Evolutionary conservation across 306 rosid genomes (phyloP), one percentile per base, ranked within the genome.

Genomic region (Rosa multiflora): DNA sequence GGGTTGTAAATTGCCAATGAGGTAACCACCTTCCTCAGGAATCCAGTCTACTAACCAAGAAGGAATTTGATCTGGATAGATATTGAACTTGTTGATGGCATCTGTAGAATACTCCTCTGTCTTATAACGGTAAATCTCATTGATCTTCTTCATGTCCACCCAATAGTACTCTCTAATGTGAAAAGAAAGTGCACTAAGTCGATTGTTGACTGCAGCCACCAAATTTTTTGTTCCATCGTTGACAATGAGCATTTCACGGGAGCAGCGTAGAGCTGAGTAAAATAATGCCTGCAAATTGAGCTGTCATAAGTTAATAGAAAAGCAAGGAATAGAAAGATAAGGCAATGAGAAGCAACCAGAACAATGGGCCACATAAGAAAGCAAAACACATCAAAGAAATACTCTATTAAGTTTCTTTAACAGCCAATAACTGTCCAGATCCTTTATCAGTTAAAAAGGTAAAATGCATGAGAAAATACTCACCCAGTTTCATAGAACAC

Each of bases 11-110:
- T 94, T 94, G 55, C 98, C 98, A 58, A 92, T 91, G 82, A 94
- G 88, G 82, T 92, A 94, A 73, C 98, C 98, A 70, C 97, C 97
- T 73, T 94, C 89, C 51, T 90, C 97, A 1, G 97, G 89, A 52
- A 94, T 85, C 98, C 98, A 94, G 78, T 92, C 97, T 5, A 92
- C 96, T 9, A 94, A 90, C 98, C 98, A 94, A 59, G 92, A 81
- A 59, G 98, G 98, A 82, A 94, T 94, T 88, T 94, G 98, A 82
- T 94, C 98, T 8, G 98, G 98, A 83, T 94, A 92, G 69, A 94
- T 94, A 85, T 94, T 94, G 90, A 92, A 94, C 87, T 94, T 94
- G 88, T 94, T 94, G 78, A 90, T 84, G 51, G 98, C 97, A 87
- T 94, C 92, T 17, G 90, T 83, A 17, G 97, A 94, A 80, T 94